Base-by-base conservation (phyloP, 148 eudicot genomes). In the Camellia granthamiana region DNA sequence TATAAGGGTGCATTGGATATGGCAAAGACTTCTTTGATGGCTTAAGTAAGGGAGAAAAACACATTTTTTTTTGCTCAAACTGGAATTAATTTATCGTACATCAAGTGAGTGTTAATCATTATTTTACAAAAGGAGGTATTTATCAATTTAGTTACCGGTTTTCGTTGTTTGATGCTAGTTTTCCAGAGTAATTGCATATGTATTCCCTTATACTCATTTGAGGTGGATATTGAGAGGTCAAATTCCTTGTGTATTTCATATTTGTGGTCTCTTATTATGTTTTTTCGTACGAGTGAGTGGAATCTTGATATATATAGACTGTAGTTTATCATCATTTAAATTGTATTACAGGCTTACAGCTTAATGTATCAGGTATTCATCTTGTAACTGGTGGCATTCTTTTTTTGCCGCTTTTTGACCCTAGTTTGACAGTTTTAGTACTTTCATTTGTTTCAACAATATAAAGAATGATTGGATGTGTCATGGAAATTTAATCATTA, bases 1-100 rank as follows among this genome's bases (percentile, higher is more conserved):
- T 90, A 87, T 12, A 88, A 90, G 43, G 93, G 93, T 64, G 89
- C 90, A 79, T 77, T 90, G 72, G 91, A 88, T 60, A 87, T 90
- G 91, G 90, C 90, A 21, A 85, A 80, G 78, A 88, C 88, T 70
- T 89, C 90, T 62, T 68, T 89, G 56, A 80, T 76, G 70, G 77
- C 84, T 49, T 78, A 75, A 80, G 69, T 7, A 73, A 14, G 18
- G 54, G 14, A 3, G 52, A 60, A 42, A 42, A 43, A 6, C 18
- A 9, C 18, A 46, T 47, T 8, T 68, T 68, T 46, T 43, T n/a
- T 14, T 43, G 44, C 72, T 14, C 15, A 44, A 41, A 68, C 49
- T 68, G 46, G 16, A 43, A 43, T 68, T 43, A 12, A 41, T 14
- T 14, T 43, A 14, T 43, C 19, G 69, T 23, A 65, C 43, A 23